Evolutionary conservation across 352 stramenopile species (phyloP).

Genomic region (Nothophytophthora sp.): DNA sequence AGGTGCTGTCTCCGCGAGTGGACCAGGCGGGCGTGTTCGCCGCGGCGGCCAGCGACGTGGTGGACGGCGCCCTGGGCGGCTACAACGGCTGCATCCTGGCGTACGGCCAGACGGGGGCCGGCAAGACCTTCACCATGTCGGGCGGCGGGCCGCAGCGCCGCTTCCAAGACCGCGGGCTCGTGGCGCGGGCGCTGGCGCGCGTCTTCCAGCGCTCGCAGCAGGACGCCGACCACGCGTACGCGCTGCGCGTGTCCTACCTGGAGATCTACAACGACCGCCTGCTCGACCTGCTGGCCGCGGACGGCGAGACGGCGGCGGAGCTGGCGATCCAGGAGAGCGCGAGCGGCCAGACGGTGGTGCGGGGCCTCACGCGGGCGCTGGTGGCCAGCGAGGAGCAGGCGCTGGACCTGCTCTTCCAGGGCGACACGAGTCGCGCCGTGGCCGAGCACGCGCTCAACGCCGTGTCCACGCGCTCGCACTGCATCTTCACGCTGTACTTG

Average conservation of each 20-base stretch:
- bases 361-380: conserved; percentile 49
- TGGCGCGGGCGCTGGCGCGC: conserved; percentile 50
- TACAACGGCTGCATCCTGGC: conserved; percentile 82
- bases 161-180: conserved; percentile 70
- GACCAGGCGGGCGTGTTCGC: conserved; percentile 59
- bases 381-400: conserved; percentile 72
- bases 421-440: conserved; percentile 77
- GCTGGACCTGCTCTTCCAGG: conserved; percentile 78
- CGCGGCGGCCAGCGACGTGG: conserved; percentile 42
- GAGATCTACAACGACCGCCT: conserved; percentile 92
- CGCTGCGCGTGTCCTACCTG: conserved; percentile 77
- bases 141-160: conserved; percentile 41
- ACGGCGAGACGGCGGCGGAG: conserved; percentile 10
- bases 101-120: conserved; percentile 73
- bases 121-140: conserved; percentile 79
- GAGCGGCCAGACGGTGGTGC: conserved; percentile 69
- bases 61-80: conserved; percentile 60
- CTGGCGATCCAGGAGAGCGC: conserved; percentile 64
- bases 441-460: conserved; percentile 83
- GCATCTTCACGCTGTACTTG: conserved; percentile 81
- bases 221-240: conserved; percentile 49
- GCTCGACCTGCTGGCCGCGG: conserved; percentile 76
- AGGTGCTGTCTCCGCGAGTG: conserved; percentile 44
- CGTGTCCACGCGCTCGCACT: conserved; percentile 76
- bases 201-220: conserved; percentile 56